Evolutionary conservation across 129 eudicot species (phyloP).

Genomic region (Lactuca saligna): DNA sequence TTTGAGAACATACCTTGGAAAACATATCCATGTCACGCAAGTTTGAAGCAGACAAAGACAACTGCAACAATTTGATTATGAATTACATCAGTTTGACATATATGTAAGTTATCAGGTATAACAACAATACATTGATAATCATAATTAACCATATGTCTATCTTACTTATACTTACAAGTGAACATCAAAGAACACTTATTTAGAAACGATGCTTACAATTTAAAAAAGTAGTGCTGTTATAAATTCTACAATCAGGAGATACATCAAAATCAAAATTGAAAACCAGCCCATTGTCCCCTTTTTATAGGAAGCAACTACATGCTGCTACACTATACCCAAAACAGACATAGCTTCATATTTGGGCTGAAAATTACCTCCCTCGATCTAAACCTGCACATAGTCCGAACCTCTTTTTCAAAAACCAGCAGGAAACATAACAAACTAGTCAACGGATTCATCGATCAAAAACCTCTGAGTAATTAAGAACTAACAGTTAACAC

Average conservation of each 20-base stretch:
- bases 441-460: not conserved
- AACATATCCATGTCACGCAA: constrained; percentile 86
- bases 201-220: not conserved
- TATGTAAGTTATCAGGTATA: constrained; percentile 1
- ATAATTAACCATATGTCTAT: constrained; percentile 15
- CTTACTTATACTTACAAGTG: not conserved
- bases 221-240: not conserved
- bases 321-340: not conserved
- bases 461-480: not conserved
- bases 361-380: constrained; percentile 1
- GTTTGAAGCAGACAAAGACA: constrained; percentile 75
- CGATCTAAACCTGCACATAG: constrained; percentile 8
- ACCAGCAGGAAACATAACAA: not conserved
- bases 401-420: not conserved
- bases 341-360: not conserved
- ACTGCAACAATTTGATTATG: constrained; percentile 43
- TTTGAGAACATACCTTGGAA: constrained; percentile 71
- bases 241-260: not conserved
- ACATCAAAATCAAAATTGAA: not conserved
- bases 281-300: not conserved
- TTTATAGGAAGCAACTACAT: constrained; percentile 1
- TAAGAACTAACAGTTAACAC: not conserved
- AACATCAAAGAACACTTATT: not conserved
- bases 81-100: constrained; percentile 21
- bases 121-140: constrained; percentile 10